Evolutionary conservation across 1,139 yeast genomes (phyloP).

Genomic region (Tardiomyces blankii): DNA sequence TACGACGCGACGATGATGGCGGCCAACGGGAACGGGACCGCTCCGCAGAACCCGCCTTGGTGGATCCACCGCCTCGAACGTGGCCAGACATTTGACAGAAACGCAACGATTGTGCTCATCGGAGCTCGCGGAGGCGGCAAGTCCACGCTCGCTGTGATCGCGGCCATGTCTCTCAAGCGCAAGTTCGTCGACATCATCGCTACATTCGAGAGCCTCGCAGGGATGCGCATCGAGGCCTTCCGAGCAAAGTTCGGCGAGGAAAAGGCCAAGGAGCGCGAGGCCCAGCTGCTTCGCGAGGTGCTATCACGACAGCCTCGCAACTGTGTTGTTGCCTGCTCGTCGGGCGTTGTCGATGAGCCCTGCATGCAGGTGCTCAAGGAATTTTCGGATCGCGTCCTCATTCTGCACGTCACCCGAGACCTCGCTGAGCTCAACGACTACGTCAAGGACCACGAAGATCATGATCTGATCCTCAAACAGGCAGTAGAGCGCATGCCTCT

Average conservation of each 20-base stretch:
- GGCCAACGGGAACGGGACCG: too few species aligned
- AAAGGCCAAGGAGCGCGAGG: constrained; percentile 5
- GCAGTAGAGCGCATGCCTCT: constrained; percentile 5
- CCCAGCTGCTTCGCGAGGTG: constrained; percentile 6
- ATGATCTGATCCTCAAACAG: constrained; percentile 5
- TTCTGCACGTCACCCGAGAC: constrained; percentile 11
- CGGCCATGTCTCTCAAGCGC: constrained; percentile 11
- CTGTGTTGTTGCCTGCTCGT: constrained; percentile 9
- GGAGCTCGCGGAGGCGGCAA: constrained; percentile 12
- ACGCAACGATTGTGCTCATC: constrained; percentile 9
- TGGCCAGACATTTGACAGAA: neutral
- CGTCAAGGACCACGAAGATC: constrained; percentile 7
- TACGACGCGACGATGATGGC: too few species aligned
- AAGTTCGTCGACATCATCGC: constrained; percentile 10
- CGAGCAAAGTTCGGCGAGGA: constrained; percentile 5
- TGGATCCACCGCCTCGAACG: too few species aligned
- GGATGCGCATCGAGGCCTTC: constrained; percentile 6
- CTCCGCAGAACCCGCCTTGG: too few species aligned
- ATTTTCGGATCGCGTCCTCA: constrained; percentile 6
- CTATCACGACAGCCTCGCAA: constrained; percentile 7
- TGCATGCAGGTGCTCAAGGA: constrained; percentile 4
- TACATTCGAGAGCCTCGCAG: constrained; percentile 8
- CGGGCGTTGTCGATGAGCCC: constrained; percentile 7
- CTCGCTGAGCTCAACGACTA: constrained; percentile 9
- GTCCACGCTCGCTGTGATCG: constrained; percentile 11